Evolutionary conservation across 2,329 filamentous ascomycete genomes (phyloP).

Genomic region (Xylariales sp.): DNA sequence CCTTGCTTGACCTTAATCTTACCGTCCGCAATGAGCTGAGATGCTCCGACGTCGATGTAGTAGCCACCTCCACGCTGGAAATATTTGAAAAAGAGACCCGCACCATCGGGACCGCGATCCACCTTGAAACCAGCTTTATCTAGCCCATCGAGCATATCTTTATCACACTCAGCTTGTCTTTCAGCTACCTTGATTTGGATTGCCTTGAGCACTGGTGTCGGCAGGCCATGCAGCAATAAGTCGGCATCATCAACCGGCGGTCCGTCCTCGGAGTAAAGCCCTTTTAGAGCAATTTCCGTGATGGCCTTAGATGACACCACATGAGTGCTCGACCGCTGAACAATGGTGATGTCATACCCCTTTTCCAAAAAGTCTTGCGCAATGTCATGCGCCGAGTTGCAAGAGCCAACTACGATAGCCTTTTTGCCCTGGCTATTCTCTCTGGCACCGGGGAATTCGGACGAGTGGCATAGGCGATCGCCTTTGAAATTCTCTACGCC

Average conservation of each 20-base stretch:
- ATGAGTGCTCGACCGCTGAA: conserved; percentile 68
- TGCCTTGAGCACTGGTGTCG: conserved; percentile 69
- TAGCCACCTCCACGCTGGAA: conserved; percentile 70
- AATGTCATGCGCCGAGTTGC: conserved; percentile 69
- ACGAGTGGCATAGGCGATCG: conserved; percentile 63
- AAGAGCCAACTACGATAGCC: conserved; percentile 66
- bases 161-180: conserved; percentile 52
- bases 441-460: conserved; percentile 60
- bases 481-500: conserved; percentile 65
- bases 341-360: conserved; percentile 68
- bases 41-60: conserved; percentile 67
- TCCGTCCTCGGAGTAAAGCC: conserved; percentile 60
- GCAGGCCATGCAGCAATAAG: conserved; percentile 66
- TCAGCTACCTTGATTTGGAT: conserved; percentile 62
- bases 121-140: conserved; percentile 66
- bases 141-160: conserved; percentile 59
- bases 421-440: conserved; percentile 57
- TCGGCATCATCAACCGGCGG: conserved; percentile 75
- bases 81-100: conserved; percentile 69
- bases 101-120: conserved; percentile 65
- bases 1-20: conserved; percentile 66
- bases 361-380: conserved; percentile 67
- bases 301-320: conserved; percentile 65
- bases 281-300: conserved; percentile 63
- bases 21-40: conserved; percentile 65